A percentile compares a stretch with the other conserved stretches of the same genome.
phyloP scores from a whole-genome alignment of 2,329 filamentous ascomycete genomes.

The Colletotrichum musae region DNA sequence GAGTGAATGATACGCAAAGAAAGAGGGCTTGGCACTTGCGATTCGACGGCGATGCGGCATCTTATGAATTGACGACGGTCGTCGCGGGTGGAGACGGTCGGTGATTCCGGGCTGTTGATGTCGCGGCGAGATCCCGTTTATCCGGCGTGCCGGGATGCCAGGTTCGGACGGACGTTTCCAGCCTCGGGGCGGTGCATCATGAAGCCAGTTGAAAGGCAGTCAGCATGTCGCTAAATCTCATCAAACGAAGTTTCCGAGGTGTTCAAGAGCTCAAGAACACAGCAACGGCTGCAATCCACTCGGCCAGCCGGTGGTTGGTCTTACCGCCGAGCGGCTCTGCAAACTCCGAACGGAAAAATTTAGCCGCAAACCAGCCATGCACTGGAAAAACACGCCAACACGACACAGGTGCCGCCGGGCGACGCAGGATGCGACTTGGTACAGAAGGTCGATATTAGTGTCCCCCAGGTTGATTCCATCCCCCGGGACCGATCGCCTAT shows the following conservation, averaged over 20 bases:
- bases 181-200: too few species aligned
- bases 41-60: not conserved
- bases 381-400: not conserved
- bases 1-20: not conserved
- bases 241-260: not conserved
- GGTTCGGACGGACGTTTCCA: not conserved
- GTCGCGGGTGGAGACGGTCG: conserved; percentile 28
- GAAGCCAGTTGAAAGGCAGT: not conserved
- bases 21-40: not conserved
- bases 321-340: conserved; percentile 24
- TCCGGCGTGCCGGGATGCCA: conserved; percentile 26
- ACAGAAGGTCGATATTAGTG: conserved; percentile 40
- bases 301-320: not conserved
- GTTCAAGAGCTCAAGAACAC: not conserved
- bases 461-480: conserved; percentile 41
- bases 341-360: conserved; percentile 36
- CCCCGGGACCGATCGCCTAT: conserved; percentile 62
- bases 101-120: conserved; percentile 37
- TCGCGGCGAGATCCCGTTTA: conserved; percentile 35
- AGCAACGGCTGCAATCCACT: not conserved
- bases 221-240: not conserved
- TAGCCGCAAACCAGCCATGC: conserved; percentile 7
- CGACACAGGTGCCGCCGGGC: not conserved
- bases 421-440: conserved; percentile 15
- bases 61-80: conserved; percentile 14